A percentile compares a stretch with the other conserved stretches of the same genome.
Conservation (phyloP, 192 early-diverging fungal genomes). For the Rhizoclosmatium sp. region DNA sequence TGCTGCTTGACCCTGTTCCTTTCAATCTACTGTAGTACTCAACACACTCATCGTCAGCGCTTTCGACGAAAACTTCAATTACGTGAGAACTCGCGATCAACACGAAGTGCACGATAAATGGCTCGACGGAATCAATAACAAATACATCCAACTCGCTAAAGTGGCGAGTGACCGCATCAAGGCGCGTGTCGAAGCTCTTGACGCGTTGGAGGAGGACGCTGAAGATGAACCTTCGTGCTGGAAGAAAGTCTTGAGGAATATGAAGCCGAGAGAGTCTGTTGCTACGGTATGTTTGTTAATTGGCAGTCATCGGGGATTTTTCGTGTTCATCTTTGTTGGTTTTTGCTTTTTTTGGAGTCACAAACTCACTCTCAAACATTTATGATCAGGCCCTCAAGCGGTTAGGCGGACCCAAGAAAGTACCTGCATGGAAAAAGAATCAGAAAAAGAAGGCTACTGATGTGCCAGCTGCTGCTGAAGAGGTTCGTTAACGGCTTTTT, state of each 20-base stretch:
- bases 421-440: slow-evolving; percentile 51
- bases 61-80: slow-evolving; percentile 62
- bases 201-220: slow-evolving; percentile 26
- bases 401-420: slow-evolving; percentile 38
- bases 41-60: slow-evolving; percentile 16
- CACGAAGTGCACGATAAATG: slow-evolving; percentile 61
- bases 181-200: slow-evolving; percentile 34
- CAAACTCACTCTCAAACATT: not conserved
- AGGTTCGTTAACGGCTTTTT: slow-evolving; percentile 3
- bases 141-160: slow-evolving; percentile 56
- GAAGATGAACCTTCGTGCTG: slow-evolving; percentile 23
- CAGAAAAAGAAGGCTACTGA: slow-evolving; percentile 40
- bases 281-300: slow-evolving; percentile 26
- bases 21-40: not conserved
- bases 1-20: slow-evolving; percentile 3
- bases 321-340: not conserved
- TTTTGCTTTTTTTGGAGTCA: not conserved
- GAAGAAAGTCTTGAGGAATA: slow-evolving; percentile 33
- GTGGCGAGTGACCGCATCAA: slow-evolving; percentile 38
- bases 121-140: slow-evolving; percentile 58
- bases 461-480: not conserved
- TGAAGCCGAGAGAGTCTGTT: slow-evolving; percentile 40
- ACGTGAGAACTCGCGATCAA: slow-evolving; percentile 60
- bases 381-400: slow-evolving; percentile 48
- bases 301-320: not conserved